Percentiles rank a stretch among this genome's conserved stretches.
Conservation (phyloP, 108 stramenopile genomes). For the Pelagomonas calceolata region DNA sequence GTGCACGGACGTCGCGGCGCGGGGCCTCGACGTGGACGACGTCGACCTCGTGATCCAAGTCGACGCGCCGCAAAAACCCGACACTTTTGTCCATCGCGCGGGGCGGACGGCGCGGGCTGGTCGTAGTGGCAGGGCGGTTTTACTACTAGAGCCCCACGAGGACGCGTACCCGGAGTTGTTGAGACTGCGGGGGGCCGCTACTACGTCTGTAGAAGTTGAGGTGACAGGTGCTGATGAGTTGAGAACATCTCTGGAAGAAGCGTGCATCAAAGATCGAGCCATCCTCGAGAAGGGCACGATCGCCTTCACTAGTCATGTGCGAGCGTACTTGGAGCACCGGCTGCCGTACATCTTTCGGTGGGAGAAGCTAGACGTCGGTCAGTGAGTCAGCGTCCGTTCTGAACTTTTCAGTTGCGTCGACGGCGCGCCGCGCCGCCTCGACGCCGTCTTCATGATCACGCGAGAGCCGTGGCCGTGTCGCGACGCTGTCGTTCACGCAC, state of each 20-base stretch:
- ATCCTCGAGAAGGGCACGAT: slow-evolving; percentile 89
- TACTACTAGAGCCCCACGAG: slow-evolving; percentile 81
- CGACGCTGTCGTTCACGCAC: no score
- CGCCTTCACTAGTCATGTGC: slow-evolving; percentile 68
- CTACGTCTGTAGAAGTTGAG: no score
- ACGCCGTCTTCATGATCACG: no score
- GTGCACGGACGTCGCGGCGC: slow-evolving; percentile 95
- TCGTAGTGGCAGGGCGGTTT: slow-evolving; percentile 58
- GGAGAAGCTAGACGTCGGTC: slow-evolving; percentile 10
- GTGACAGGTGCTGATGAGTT: slow-evolving; percentile 11
- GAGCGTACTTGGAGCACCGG: slow-evolving; percentile 91
- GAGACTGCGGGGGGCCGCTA: slow-evolving; percentile 64
- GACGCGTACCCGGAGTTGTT: slow-evolving; percentile 85
- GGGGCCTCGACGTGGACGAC: slow-evolving; percentile 90
- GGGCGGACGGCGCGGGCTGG: slow-evolving; percentile 93
- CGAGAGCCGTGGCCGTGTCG: no score
- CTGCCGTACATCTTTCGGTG: slow-evolving; percentile 76
- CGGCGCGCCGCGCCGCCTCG: no score
- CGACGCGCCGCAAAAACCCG: slow-evolving; percentile 89
- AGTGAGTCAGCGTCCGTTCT: no score
- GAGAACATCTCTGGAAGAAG: not conserved
- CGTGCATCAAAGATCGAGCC: slow-evolving; percentile 68
- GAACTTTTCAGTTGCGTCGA: no score
- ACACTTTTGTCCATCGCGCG: slow-evolving; percentile 91
- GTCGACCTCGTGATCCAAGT: slow-evolving; percentile 92